These are phyloP conservation scores for Zygnema cylindricum DNA, from an alignment of 139 green algal genomes.

Conservation along the genomic window DNA sequence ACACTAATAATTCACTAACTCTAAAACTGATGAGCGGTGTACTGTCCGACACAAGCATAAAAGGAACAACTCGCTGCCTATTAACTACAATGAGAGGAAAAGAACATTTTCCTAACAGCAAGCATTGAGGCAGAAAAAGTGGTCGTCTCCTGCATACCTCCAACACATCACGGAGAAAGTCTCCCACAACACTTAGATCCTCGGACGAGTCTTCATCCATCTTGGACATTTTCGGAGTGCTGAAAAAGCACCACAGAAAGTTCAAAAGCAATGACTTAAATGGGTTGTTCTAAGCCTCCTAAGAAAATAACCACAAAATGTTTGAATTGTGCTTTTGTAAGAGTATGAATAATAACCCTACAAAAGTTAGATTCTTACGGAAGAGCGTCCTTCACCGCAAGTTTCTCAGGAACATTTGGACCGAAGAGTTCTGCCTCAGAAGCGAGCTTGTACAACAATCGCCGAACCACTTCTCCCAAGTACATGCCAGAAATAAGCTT, in stretches of 20 bases:
- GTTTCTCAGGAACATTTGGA: slow-evolving; percentile 3
- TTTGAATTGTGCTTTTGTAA: too few relatives aligned
- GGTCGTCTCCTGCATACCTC: slow-evolving; percentile 26
- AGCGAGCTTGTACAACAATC: slow-evolving; percentile 74
- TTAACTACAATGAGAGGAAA: too few relatives aligned
- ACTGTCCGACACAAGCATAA: too few relatives aligned
- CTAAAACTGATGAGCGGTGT: too few relatives aligned
- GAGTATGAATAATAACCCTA: too few relatives aligned
- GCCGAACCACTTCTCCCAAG: slow-evolving; percentile 83
- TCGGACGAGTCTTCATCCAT: slow-evolving; percentile 21
- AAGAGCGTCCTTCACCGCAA: slow-evolving; percentile 3
- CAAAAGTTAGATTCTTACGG: too few relatives aligned
- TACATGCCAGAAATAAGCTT: slow-evolving; percentile 91
- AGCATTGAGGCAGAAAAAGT: too few relatives aligned
- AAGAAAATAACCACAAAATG: neutral
- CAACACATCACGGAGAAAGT: neutral
- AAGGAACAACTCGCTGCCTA: too few relatives aligned
- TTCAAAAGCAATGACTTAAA: neutral
- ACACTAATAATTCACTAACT: too few relatives aligned
- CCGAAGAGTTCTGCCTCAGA: slow-evolving; percentile 67
- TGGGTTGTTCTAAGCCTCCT: neutral
- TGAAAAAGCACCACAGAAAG: neutral
- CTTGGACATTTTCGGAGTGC: slow-evolving; percentile 44
- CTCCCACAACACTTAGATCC: slow-evolving; percentile 9
- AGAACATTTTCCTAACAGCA: too few relatives aligned